Evolutionary conservation across 169 alveolate genomes (phyloP), one percentile per base, ranked within the genome.

Genomic region (Cryptosporidium meleagridis): DNA sequence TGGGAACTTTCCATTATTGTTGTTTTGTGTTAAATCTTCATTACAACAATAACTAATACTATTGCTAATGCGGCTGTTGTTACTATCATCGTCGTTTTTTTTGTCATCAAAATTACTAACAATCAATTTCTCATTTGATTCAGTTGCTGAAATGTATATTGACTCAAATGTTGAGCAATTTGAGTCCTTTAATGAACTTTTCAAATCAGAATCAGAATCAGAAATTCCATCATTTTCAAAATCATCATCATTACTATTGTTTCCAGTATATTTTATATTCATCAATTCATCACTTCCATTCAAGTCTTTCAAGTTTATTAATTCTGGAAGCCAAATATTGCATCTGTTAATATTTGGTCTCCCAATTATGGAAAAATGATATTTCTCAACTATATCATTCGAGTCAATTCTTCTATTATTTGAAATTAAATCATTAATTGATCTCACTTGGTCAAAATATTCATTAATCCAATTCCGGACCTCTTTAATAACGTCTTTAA

Each of bases 261-360:
- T 41, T 16, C 29, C 44, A 16, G 37, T 26, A 29, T 29, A 62
- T 29, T 23, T 18, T 9, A 16, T 10, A 35, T 33, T 29, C 44
- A 39, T 14, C 39, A 58, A 10, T 14, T 31, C 62, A 10, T 23
- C 23, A 37, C 23, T 80, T 31, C 37, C 52, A 35, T 51, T 29
- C 41, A 41, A 29, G 12, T 80, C 87, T 23, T 35, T 53, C 26
- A 41, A 12, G 39, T 45, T 21, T 39, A 59, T 62, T 12, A 80
- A 29, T 39, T 62, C 73, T 16, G 89, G 89, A 18, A 80, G 67
- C 89, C 89, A 80, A 59, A 59, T 65, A n/a, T 65, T 31, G 26
- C 89, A 80, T 44, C 44, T 80, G 2, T 39, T 37, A 12, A 80
- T 37, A 12, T 80, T 80, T 9, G 89, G 89, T 62, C 33, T 80